A percentile compares a stretch with the other conserved stretches of the same genome.
Conservation (phyloP, 164 flowering plant species). For the Sextonia rubra region DNA sequence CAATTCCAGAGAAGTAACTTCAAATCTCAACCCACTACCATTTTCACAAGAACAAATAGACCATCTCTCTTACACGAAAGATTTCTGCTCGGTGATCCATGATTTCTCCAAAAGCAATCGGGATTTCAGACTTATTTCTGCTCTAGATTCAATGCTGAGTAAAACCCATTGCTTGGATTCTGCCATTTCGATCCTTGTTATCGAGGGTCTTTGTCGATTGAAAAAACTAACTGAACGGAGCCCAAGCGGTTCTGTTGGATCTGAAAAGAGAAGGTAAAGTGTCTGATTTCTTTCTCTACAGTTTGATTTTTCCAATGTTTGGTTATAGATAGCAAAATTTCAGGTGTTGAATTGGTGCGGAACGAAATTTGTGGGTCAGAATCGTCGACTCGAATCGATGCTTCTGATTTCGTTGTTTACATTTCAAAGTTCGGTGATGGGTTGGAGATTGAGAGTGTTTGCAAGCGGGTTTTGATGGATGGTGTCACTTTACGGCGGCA, state of each 20-base stretch:
- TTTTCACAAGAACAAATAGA: neutral
- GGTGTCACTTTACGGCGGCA: slow-evolving; percentile 21
- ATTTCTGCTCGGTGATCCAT: slow-evolving; percentile 15
- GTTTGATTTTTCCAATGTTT: slow-evolving; percentile 30
- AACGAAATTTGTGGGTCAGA: slow-evolving; percentile 23
- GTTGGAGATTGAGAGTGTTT: slow-evolving; percentile 19
- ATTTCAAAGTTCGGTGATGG: slow-evolving; percentile 26
- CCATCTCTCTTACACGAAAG: slow-evolving; percentile 12
- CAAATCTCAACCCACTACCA: neutral
- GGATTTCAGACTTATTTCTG: slow-evolving; percentile 18
- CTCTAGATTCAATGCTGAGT: slow-evolving; percentile 24
- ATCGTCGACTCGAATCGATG: slow-evolving; percentile 8
- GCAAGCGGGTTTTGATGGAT: slow-evolving; percentile 26
- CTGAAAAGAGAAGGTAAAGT: slow-evolving; percentile 20
- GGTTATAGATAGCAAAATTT: slow-evolving; percentile 24
- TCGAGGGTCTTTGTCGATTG: slow-evolving; percentile 28
- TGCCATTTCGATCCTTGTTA: slow-evolving; percentile 21
- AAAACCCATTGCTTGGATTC: slow-evolving; percentile 24
- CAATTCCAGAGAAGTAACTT: neutral
- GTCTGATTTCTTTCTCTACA: slow-evolving; percentile 24
- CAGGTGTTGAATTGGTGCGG: slow-evolving; percentile 31
- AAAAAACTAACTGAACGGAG: slow-evolving; percentile 33
- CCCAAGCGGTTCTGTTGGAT: slow-evolving; percentile 18
- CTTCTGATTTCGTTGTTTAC: slow-evolving; percentile 25
- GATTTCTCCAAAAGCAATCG: slow-evolving; percentile 20